Conservation (phyloP, 2,329 filamentous ascomycete genomes). For the Colletotrichum karsti region DNA sequence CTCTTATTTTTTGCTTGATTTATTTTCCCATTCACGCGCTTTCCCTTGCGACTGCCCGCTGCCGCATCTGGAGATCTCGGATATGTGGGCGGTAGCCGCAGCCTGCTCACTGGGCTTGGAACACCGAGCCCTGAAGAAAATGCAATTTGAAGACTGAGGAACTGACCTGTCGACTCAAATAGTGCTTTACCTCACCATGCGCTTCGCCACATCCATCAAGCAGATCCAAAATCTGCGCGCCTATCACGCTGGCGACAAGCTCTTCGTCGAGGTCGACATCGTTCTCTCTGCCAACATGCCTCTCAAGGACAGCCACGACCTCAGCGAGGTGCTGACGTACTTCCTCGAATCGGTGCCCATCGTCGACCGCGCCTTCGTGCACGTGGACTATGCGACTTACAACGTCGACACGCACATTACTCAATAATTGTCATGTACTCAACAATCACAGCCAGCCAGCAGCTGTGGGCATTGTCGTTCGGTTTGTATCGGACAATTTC, state of each 20-base stretch:
- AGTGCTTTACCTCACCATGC: constrained; percentile 90
- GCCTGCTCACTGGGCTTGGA: neutral
- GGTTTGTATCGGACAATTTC: neutral
- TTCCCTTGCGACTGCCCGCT: neutral
- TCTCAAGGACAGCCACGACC: constrained; percentile 82
- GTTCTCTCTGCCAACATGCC: constrained; percentile 81
- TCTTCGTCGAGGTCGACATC: constrained; percentile 84
- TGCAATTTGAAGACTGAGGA: too few relatives aligned
- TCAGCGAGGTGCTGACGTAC: constrained; percentile 81
- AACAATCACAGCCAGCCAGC: too few relatives aligned
- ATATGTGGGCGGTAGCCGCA: neutral
- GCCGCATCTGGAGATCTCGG: neutral
- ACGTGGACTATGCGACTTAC: constrained; percentile 71
- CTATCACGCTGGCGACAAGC: constrained; percentile 86
- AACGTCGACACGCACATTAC: constrained; percentile 69
- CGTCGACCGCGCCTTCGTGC: constrained; percentile 77
- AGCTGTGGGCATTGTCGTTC: too few relatives aligned
- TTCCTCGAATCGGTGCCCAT: constrained; percentile 85
- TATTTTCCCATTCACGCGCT: neutral
- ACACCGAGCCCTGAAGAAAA: neutral
- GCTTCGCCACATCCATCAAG: constrained; percentile 87
- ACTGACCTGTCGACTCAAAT: too few relatives aligned
- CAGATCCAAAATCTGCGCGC: constrained; percentile 87
- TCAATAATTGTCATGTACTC: too few relatives aligned
- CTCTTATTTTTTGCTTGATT: neutral